Conservation (phyloP, 495 filamentous ascomycete species). For the Penicillium alfredii region DNA sequence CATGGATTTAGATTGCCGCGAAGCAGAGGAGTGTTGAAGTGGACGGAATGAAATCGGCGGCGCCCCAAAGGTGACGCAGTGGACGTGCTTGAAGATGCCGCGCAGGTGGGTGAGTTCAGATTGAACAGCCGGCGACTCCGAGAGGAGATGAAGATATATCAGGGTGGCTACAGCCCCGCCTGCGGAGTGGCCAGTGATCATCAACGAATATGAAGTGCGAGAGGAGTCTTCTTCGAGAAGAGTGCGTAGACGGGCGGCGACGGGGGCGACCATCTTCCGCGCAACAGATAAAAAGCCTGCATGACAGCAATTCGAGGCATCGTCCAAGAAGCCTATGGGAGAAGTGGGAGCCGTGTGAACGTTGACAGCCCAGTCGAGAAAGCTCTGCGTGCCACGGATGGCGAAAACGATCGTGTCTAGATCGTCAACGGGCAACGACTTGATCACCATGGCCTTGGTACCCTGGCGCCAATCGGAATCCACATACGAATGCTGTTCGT, state of each 20-base stretch:
- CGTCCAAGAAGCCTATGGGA: constrained; percentile 65
- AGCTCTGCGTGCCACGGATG: constrained; percentile 69
- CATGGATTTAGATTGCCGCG: constrained; percentile 49
- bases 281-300: constrained; percentile 71
- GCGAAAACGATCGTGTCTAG: constrained; percentile 74
- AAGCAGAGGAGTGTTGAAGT: constrained; percentile 49
- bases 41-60: constrained; percentile 70
- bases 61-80: constrained; percentile 78
- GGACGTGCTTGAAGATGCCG: constrained; percentile 63
- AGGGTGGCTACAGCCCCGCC: constrained; percentile 75
- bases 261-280: constrained; percentile 63
- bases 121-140: constrained; percentile 35
- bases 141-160: constrained; percentile 73
- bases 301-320: constrained; percentile 69
- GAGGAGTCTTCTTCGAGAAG: constrained; percentile 64
- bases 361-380: constrained; percentile 83
- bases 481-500: constrained; percentile 58
- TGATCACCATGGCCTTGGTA: constrained; percentile 80
- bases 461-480: constrained; percentile 62
- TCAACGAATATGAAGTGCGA: constrained; percentile 59
- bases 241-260: constrained; percentile 60
- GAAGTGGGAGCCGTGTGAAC: constrained; percentile 56
- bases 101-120: constrained; percentile 64
- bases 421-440: constrained; percentile 66
- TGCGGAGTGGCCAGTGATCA: constrained; percentile 80